Conservation (phyloP, 108 stramenopile genomes). For the Epipyxis sp. region DNA sequence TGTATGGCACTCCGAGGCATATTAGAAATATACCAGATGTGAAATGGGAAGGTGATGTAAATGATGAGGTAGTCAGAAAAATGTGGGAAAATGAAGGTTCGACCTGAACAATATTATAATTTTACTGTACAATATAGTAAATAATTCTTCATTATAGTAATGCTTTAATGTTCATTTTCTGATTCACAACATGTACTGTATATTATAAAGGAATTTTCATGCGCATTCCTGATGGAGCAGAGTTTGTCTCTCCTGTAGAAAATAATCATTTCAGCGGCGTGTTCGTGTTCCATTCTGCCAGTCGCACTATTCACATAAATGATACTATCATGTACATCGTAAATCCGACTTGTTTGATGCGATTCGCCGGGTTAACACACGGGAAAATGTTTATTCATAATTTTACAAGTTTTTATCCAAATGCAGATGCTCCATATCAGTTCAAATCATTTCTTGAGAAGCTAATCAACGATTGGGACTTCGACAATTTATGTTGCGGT, state of each 20-base stretch:
- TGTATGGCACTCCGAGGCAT: not conserved
- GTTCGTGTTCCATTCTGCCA: not conserved
- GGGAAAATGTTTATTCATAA: too few relatives aligned
- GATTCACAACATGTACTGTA: too few relatives aligned
- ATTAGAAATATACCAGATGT: not conserved
- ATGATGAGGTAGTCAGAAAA: not conserved
- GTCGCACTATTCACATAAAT: not conserved
- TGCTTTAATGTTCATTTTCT: too few relatives aligned
- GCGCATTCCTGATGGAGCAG: not conserved
- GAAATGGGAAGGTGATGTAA: not conserved
- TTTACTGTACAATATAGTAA: too few relatives aligned
- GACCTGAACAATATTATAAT: too few relatives aligned
- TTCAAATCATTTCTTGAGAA: not conserved
- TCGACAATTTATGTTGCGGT: constrained; percentile 4
- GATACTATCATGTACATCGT: not conserved
- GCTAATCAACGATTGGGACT: constrained; percentile 15
- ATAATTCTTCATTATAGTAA: too few relatives aligned
- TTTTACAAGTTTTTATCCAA: too few relatives aligned
- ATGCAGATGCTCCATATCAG: not conserved
- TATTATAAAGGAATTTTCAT: too few relatives aligned
- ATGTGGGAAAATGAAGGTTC: constrained; percentile 2
- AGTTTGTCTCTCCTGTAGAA: not conserved
- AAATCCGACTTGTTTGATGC: not conserved
- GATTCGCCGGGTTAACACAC: too few relatives aligned
- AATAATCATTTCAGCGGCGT: not conserved